Evolutionary conservation across 345 rosid genomes (phyloP), one percentile per base, ranked within the genome.

Genomic region (Combretum micranthum): DNA sequence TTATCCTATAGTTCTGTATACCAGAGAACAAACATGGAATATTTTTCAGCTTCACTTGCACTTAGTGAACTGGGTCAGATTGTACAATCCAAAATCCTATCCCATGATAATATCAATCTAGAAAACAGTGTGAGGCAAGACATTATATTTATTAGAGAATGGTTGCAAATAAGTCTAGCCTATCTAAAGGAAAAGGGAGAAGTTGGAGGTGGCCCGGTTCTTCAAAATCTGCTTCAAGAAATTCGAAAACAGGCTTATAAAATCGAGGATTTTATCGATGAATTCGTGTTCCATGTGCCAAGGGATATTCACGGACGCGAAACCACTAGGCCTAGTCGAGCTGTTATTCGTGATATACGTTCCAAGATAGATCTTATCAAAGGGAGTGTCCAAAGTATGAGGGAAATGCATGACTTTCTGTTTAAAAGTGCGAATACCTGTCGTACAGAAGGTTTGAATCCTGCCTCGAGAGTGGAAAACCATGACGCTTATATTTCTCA

Each of bases 191-290:
- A 61, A 19, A 6, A 1, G 20, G 57, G 50, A 42, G 23, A 56
- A 26, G 14, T 15, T 44, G 64, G 19, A 60, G 44, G 57, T 6
- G 61, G 55, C 22, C 51, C 43, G 42, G 49, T 54, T 23, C 50
- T 23, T 23, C 42, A 52, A 21, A 59, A 56, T 12, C 55, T 63
- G 72, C 64, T 67, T 50, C 45, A 42, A 67, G 72, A 75, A 46
- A 47, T 72, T 20, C 47, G 67, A 46, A 71, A 64, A 12, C 47
- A 68, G 0, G 77, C 68, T 0, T 53, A 51, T 19, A 72, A 65
- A 16, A 19, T 56, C 7, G 69, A 69, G 47, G 80, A 75, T 53
- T 53, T 55, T 50, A 15, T 75, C 0, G 70, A 65, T 7, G 60
- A 61, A 32, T 57, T 25, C 64, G 22, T 53, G 43, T 42, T 61